These are phyloP conservation scores for Taxillus chinensis DNA, from an alignment of 164 flowering plant genomes.

Conservation along the genomic window DNA sequence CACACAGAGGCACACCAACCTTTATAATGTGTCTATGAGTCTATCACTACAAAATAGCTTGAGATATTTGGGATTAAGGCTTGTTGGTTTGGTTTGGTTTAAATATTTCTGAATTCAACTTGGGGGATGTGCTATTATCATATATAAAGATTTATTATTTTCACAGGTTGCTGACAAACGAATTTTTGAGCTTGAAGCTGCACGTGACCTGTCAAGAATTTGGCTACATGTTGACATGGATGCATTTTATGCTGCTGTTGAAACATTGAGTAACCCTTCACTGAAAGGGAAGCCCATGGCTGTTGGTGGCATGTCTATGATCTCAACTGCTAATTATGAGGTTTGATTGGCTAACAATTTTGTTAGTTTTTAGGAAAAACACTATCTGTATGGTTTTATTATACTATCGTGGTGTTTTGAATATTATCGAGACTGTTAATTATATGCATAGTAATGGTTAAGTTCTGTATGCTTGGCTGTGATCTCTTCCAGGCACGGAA, in stretches of 20 bases:
- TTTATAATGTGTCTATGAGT: no score
- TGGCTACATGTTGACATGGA: constrained; percentile 99
- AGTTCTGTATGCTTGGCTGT: not conserved
- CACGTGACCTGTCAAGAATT: constrained; percentile 62
- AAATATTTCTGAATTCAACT: no score
- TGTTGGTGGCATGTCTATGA: constrained; percentile 96
- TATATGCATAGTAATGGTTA: no score
- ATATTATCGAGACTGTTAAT: not conserved
- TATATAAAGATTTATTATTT: not conserved
- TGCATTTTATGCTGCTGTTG: constrained; percentile 98
- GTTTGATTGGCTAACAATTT: constrained; percentile 28
- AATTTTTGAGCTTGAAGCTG: constrained; percentile 67
- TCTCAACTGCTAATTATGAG: constrained; percentile 98
- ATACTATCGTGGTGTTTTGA: not conserved
- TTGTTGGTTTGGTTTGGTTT: no score
- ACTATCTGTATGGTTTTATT: not conserved
- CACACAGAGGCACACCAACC: no score
- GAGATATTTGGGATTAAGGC: no score
- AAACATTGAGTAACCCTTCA: constrained; percentile 70
- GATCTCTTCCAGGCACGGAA: constrained; percentile 53
- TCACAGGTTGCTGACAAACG: constrained; percentile 73
- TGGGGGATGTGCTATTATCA: no score
- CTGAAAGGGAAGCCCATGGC: constrained; percentile 88
- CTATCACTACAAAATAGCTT: no score
- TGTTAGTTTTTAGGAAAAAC: constrained; percentile 7